Evolutionary conservation across 257 asterid genomes (phyloP).

Genomic region (Craterostigma plantagineum): DNA sequence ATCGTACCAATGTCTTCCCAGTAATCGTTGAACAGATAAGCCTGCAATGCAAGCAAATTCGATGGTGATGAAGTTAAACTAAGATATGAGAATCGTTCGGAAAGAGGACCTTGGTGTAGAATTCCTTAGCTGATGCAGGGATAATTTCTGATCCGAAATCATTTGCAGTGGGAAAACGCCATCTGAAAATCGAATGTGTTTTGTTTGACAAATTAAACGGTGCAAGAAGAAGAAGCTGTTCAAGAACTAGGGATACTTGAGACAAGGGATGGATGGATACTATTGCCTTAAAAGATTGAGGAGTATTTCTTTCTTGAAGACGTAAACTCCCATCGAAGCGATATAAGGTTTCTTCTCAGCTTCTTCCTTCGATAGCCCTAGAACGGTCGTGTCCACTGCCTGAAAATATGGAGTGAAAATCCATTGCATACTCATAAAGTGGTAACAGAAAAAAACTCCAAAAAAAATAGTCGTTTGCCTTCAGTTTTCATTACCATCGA

Average conservation of each 20-base stretch:
- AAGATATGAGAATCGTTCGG: no score
- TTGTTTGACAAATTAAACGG: constrained; percentile 6
- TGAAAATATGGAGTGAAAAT: constrained; percentile 15
- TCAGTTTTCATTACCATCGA: constrained; percentile 43
- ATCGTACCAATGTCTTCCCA: constrained; percentile 99
- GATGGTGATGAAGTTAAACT: no score
- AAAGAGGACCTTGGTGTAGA: constrained; percentile 31
- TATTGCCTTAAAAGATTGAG: constrained; percentile 63
- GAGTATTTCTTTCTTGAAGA: constrained; percentile 91
- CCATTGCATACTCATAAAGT: constrained; percentile 1
- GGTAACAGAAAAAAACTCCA: no score
- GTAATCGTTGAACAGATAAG: constrained; percentile 76
- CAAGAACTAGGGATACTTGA: constrained; percentile 7
- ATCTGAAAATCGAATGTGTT: constrained; percentile 40
- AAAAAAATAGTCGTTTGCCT: not conserved
- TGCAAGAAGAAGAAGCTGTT: not conserved
- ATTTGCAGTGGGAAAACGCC: constrained; percentile 96
- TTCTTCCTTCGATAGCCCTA: constrained; percentile 70
- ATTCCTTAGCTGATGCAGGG: constrained; percentile 87
- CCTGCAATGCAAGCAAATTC: constrained; percentile 35
- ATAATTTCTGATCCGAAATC: constrained; percentile 96
- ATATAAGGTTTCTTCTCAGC: constrained; percentile 83
- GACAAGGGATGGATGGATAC: constrained; percentile 4
- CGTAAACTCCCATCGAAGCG: constrained; percentile 98
- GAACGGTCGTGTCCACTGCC: constrained; percentile 82